Evolutionary conservation across 1,139 yeast species (phyloP).

Genomic region (Geotrichum reessii): DNA sequence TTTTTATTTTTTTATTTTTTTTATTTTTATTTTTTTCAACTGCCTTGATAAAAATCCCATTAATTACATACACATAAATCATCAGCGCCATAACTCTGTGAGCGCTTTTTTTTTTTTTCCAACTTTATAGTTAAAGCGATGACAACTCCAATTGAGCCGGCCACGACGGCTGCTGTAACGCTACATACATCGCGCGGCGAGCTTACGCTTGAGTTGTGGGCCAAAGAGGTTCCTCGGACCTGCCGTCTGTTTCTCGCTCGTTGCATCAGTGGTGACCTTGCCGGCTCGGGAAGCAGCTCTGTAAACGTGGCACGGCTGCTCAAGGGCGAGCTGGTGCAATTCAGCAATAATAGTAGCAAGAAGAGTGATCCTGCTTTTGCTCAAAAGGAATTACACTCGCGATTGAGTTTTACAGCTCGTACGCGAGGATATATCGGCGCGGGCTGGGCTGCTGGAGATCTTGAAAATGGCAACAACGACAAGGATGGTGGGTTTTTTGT

Average conservation of each 20-base stretch:
- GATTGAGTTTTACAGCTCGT: conserved; percentile 42
- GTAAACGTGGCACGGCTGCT: conserved; percentile 34
- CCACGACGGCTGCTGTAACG: conserved; percentile 55
- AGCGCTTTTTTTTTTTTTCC: too few species aligned
- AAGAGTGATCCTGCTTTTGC: conserved; percentile 32
- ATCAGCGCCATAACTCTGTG: too few species aligned
- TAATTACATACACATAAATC: too few species aligned
- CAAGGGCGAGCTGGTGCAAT: conserved; percentile 40
- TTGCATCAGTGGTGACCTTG: conserved; percentile 44
- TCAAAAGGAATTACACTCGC: conserved; percentile 48
- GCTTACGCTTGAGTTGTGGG: conserved; percentile 61
- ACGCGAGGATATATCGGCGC: conserved; percentile 52
- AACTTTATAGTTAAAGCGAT: too few species aligned
- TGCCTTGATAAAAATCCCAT: too few species aligned
- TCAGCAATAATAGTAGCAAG: conserved; percentile 33
- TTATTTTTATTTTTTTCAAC: too few species aligned
- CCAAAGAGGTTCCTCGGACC: conserved; percentile 58
- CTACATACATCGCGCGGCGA: conserved; percentile 56
- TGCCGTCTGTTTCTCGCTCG: conserved; percentile 46
- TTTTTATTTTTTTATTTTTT: too few species aligned
- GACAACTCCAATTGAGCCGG: conserved; percentile 42
- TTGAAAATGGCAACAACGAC: conserved; percentile 26
- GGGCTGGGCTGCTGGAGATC: conserved; percentile 21
- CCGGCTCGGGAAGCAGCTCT: conserved; percentile 42
- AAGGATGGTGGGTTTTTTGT: conserved; percentile 51